Conservation (phyloP, 352 stramenopile genomes). For the Achlya hypogyna region DNA sequence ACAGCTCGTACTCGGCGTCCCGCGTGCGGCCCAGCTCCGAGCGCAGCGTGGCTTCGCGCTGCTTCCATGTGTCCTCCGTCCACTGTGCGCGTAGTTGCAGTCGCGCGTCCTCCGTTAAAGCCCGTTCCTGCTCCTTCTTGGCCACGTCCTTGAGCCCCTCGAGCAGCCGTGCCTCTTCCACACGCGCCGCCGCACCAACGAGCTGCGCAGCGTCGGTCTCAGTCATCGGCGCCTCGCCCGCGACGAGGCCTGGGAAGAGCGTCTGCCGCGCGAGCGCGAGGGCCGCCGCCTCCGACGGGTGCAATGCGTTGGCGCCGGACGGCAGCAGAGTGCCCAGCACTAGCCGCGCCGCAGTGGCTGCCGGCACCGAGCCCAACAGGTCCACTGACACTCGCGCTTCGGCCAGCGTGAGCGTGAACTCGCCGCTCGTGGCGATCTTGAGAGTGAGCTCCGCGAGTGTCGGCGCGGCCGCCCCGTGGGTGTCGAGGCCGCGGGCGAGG, state of each 20-base stretch:
- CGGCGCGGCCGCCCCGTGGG: neutral
- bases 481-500: slow-evolving; percentile 47
- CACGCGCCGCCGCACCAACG: slow-evolving; percentile 52
- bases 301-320: neutral
- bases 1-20: slow-evolving; percentile 11
- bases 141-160: slow-evolving; percentile 44
- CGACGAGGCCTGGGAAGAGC: neutral
- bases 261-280: neutral
- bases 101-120: slow-evolving; percentile 16
- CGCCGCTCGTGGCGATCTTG: slow-evolving; percentile 16
- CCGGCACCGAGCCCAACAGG: neutral
- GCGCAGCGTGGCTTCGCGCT: slow-evolving; percentile 58
- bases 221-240: neutral
- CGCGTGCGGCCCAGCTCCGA: slow-evolving; percentile 34
- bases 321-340: slow-evolving; percentile 1
- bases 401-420: neutral
- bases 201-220: neutral
- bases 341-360: neutral
- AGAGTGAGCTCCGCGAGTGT: slow-evolving; percentile 5
- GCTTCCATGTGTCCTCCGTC: slow-evolving; percentile 47
- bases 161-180: slow-evolving; percentile 72
- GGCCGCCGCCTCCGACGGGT: slow-evolving; percentile 2
- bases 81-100: slow-evolving; percentile 26
- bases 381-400: neutral
- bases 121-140: slow-evolving; percentile 31